Conservation (phyloP, 169 alveolate species). For the Eimeria falciformis region DNA sequence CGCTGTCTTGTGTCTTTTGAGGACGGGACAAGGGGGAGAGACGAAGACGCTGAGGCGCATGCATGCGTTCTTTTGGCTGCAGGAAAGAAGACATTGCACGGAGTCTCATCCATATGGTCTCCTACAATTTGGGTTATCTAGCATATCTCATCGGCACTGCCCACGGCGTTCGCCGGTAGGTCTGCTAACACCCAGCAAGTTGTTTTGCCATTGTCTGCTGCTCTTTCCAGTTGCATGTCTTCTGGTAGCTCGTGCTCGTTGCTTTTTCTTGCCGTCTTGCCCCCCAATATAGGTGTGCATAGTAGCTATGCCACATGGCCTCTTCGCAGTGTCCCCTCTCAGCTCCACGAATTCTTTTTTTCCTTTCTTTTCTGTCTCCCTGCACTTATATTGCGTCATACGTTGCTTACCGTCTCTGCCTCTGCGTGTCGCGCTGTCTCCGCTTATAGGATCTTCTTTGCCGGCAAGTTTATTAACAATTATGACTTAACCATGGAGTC, state of each 20-base stretch:
- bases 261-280: too few relatives aligned
- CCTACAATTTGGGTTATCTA: conserved; percentile 91
- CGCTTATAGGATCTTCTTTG: conserved; percentile 86
- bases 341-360: too few relatives aligned
- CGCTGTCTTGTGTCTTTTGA: too few relatives aligned
- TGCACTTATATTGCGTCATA: neutral
- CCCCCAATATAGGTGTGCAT: too few relatives aligned
- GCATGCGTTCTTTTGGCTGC: conserved; percentile 16
- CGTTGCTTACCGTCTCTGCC: neutral
- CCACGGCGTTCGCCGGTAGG: conserved; percentile 85
- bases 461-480: conserved; percentile 92
- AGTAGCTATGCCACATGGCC: too few relatives aligned
- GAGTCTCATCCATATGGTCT: conserved; percentile 90
- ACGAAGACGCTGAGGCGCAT: too few relatives aligned
- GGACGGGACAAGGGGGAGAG: too few relatives aligned
- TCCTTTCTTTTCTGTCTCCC: too few relatives aligned
- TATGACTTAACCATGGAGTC: conserved; percentile 89
- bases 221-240: neutral
- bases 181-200: neutral
- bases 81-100: conserved; percentile 90
- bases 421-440: neutral
- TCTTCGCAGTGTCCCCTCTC: too few relatives aligned
- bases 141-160: conserved; percentile 88
- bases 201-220: neutral
- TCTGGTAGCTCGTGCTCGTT: too few relatives aligned